Percentiles rank a stretch among this genome's conserved stretches.
Conservation (phyloP, 768 basidiomycete genomes). For the Leucocoprinus sp. region DNA sequence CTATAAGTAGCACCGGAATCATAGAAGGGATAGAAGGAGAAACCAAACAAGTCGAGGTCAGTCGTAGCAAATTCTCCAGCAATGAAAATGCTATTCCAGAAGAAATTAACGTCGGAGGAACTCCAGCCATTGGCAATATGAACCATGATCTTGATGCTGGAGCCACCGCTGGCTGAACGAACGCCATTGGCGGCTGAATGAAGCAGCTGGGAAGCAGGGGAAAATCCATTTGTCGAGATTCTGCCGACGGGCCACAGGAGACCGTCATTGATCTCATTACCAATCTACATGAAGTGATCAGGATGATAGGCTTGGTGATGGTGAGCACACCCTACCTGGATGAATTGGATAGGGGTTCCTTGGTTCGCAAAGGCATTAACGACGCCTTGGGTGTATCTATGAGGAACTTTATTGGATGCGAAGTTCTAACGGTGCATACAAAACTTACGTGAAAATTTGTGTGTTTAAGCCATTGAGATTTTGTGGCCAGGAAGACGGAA, state of each 20-base stretch:
- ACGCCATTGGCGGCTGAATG: conserved; percentile 54
- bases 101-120: conserved; percentile 32
- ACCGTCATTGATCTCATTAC: conserved; percentile 62
- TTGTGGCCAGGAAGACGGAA: conserved; percentile 49
- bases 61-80: conserved; percentile 38
- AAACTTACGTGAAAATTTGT: conserved; percentile 43
- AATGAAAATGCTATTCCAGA: conserved; percentile 45
- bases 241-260: conserved; percentile 53
- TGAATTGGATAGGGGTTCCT: conserved; percentile 45
- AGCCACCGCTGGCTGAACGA: conserved; percentile 30
- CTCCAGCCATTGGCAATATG: conserved; percentile 64
- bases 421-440: not conserved
- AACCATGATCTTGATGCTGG: conserved; percentile 41
- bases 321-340: conserved; percentile 28
- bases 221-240: conserved; percentile 44
- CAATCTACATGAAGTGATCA: conserved; percentile 30
- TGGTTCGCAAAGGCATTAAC: conserved; percentile 44
- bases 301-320: not conserved
- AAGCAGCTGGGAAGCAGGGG: conserved; percentile 47
- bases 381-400: conserved; percentile 43
- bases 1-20: conserved; percentile 46
- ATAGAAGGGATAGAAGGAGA: conserved; percentile 64
- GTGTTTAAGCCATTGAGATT: conserved; percentile 44
- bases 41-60: conserved; percentile 52
- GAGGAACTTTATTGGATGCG: not conserved